Percentiles rank a stretch among this genome's conserved stretches.
Evolutionary conservation across 2,329 filamentous ascomycete species (phyloP).

Genomic region (Eutypa lata): DNA sequence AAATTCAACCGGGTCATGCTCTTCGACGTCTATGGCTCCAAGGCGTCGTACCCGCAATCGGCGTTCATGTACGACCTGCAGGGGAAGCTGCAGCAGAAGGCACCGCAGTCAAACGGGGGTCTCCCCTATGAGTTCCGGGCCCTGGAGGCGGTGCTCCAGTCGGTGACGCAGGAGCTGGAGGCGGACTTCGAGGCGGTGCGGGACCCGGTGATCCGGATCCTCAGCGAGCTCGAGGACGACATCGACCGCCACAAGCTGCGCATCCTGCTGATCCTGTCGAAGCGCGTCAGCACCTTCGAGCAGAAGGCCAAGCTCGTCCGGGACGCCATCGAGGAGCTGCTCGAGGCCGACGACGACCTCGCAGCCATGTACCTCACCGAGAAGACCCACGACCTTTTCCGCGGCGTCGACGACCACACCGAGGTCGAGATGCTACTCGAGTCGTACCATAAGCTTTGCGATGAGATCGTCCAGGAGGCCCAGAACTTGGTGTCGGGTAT

Average conservation of each 20-base stretch:
- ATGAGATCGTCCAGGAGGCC: constrained; percentile 95
- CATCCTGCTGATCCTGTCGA: constrained; percentile 87
- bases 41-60: constrained; percentile 91
- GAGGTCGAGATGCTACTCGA: constrained; percentile 97
- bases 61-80: constrained; percentile 98
- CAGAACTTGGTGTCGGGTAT: constrained; percentile 92
- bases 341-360: constrained; percentile 94
- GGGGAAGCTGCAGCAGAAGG: constrained; percentile 83
- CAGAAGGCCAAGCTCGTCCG: constrained; percentile 93
- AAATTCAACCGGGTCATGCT: constrained; percentile 92
- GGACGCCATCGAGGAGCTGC: constrained; percentile 89
- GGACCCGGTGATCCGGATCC: constrained; percentile 84
- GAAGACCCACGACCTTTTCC: constrained; percentile 68
- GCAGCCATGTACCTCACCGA: constrained; percentile 94
- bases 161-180: constrained; percentile 86
- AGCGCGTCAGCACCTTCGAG: constrained; percentile 94
- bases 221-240: constrained; percentile 90
- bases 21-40: constrained; percentile 93
- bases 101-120: constrained; percentile 54
- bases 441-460: constrained; percentile 95
- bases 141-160: constrained; percentile 90
- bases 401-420: constrained; percentile 83
- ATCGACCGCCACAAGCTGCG: constrained; percentile 93
- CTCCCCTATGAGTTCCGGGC: constrained; percentile 96
- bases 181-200: constrained; percentile 92